These are phyloP conservation scores for Odontarrhena argentea DNA, from an alignment of 345 rosid genomes.

Conservation along the genomic window DNA sequence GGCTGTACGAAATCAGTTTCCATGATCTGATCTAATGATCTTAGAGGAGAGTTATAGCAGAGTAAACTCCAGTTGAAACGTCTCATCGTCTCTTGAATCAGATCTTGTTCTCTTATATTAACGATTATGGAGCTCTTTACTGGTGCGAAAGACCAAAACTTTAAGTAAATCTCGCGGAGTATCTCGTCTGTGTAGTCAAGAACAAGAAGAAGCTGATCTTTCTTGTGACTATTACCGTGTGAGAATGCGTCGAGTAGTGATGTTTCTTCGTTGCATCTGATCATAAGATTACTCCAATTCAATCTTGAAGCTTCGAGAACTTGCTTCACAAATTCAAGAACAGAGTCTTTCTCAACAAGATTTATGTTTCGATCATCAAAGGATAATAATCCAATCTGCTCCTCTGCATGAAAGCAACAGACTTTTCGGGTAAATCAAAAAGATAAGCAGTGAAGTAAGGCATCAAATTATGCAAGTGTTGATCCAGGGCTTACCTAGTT, in stretches of 20 bases:
- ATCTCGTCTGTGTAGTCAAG: conserved; percentile 61
- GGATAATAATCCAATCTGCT: conserved; percentile 29
- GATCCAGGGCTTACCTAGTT: conserved; percentile 43
- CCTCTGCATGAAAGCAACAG: conserved; percentile 39
- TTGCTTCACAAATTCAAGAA: conserved; percentile 44
- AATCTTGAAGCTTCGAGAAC: conserved; percentile 51
- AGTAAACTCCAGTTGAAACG: conserved; percentile 53
- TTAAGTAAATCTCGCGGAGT: conserved; percentile 48
- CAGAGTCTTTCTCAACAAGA: conserved; percentile 34
- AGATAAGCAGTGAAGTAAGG: conserved; percentile 12
- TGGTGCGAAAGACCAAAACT: conserved; percentile 49
- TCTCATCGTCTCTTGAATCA: conserved; percentile 51
- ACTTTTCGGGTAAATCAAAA: conserved; percentile 4
- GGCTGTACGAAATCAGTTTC: conserved; percentile 56
- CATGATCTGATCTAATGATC: conserved; percentile 49
- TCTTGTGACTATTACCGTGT: conserved; percentile 31
- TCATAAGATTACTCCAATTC: conserved; percentile 57
- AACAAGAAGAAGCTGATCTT: conserved; percentile 45
- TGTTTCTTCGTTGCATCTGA: conserved; percentile 49
- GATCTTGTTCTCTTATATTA: conserved; percentile 33
- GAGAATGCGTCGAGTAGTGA: conserved; percentile 48
- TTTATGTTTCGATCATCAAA: conserved; percentile 33
- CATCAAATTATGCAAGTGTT: background rate
- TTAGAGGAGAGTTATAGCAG: conserved; percentile 20
- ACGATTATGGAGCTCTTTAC: conserved; percentile 35